phyloP scores from a whole-genome alignment of 208 protist species.

The Acanthamoeba castellanii region DNA sequence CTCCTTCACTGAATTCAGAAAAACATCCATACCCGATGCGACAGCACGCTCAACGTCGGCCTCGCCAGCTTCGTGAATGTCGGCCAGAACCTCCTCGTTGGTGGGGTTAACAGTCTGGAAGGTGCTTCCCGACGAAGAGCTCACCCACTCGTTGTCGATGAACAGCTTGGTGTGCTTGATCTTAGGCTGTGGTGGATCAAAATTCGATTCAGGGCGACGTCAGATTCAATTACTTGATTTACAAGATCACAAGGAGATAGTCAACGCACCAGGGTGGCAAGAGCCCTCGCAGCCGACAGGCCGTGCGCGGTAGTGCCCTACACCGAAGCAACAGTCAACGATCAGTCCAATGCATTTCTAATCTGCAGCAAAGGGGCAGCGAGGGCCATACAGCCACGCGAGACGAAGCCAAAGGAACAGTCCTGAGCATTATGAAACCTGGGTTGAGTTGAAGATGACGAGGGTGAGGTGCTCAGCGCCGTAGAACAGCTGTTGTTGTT shows the following conservation, averaged over 20 bases:
- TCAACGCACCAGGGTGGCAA: neutral
- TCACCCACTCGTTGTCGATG: slow-evolving; percentile 93
- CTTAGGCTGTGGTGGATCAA: neutral
- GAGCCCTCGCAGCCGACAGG: slow-evolving; percentile 23
- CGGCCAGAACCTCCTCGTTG: slow-evolving; percentile 90
- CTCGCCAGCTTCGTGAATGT: slow-evolving; percentile 90
- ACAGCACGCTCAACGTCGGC: slow-evolving; percentile 89
- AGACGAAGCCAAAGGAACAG: slow-evolving; percentile 29
- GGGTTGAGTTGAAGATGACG: neutral
- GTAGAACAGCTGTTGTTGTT: neutral
- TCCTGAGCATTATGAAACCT: neutral
- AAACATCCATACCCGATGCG: slow-evolving; percentile 77
- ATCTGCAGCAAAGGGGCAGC: neutral
- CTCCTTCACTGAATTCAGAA: neutral
- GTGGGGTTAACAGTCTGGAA: slow-evolving; percentile 91
- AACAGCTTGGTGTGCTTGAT: slow-evolving; percentile 89
- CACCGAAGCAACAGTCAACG: neutral
- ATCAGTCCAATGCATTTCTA: neutral
- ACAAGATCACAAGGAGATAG: neutral
- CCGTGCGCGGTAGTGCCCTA: neutral
- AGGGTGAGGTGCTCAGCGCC: no score
- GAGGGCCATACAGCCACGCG: neutral
- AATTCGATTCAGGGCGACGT: neutral
- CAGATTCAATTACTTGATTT: no score
- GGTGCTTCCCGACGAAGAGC: slow-evolving; percentile 88